These are phyloP conservation scores for Cutaneotrichosporon sp. DNA, from an alignment of 1,284 basidiomycete species.

Conservation along the genomic window DNA sequence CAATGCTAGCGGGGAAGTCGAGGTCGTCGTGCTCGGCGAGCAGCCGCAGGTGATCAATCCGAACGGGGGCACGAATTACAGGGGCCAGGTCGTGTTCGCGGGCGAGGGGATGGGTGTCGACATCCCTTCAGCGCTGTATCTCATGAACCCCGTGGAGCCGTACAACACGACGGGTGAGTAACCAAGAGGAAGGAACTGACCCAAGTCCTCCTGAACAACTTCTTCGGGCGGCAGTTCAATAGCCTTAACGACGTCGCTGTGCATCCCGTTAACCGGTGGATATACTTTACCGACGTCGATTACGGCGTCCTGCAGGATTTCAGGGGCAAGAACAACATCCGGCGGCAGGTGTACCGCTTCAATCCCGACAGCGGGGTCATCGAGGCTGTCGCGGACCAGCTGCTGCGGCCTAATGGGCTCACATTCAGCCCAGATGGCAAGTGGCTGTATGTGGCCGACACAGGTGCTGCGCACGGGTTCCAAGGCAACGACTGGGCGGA, in stretches of 20 bases:
- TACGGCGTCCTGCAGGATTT: conserved; percentile 57
- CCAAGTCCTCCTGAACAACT: conserved; percentile 58
- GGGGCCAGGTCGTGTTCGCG: conserved; percentile 59
- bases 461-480: conserved; percentile 46
- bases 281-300: conserved; percentile 53
- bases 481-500: conserved; percentile 58
- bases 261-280: conserved; percentile 54
- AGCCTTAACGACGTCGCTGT: conserved; percentile 73
- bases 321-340: conserved; percentile 60
- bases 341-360: conserved; percentile 68
- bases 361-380: conserved; percentile 61
- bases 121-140: conserved; percentile 59
- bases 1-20: conserved; percentile 47
- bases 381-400: conserved; percentile 64
- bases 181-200: background rate
- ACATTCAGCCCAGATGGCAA: conserved; percentile 63
- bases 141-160: conserved; percentile 62
- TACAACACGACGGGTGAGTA: conserved; percentile 55
- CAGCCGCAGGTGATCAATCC: conserved; percentile 64
- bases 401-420: conserved; percentile 47
- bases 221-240: conserved; percentile 72
- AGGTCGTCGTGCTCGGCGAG: conserved; percentile 48
- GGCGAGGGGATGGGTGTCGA: conserved; percentile 61
- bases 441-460: conserved; percentile 56
- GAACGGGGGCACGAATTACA: conserved; percentile 63